Percentiles rank a stretch among this genome's conserved stretches.
Evolutionary conservation across 441 rosid genomes (phyloP).

Genomic region (Gossypium davidsonii): DNA sequence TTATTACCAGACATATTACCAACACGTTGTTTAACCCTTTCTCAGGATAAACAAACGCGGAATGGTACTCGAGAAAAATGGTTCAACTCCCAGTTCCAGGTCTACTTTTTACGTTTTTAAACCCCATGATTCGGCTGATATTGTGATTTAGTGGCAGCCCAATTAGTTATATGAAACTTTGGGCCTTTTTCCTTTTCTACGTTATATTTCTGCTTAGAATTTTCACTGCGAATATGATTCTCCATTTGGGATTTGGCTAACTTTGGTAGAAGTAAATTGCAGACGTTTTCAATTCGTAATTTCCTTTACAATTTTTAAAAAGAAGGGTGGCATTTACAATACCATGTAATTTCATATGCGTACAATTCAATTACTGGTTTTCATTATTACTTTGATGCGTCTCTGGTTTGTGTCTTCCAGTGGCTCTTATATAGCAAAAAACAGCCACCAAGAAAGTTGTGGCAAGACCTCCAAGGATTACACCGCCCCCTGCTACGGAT

Average conservation of each 20-base stretch:
- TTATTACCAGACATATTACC: too few relatives aligned
- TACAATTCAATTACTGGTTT: slow-evolving; percentile 15
- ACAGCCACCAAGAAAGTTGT: slow-evolving; percentile 56
- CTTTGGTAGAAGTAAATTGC: background rate
- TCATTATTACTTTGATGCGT: slow-evolving; percentile 3
- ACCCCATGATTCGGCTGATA: background rate
- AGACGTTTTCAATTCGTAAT: background rate
- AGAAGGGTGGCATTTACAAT: background rate
- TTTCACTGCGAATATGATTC: background rate
- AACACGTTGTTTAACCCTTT: too few relatives aligned
- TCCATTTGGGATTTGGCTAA: background rate
- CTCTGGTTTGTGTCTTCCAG: slow-evolving; percentile 44
- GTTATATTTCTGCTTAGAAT: background rate
- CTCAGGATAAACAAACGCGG: too few relatives aligned
- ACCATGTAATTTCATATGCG: background rate
- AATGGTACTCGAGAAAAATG: too few relatives aligned
- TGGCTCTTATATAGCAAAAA: slow-evolving; percentile 72
- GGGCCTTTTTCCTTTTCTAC: background rate
- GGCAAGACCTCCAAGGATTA: slow-evolving; percentile 69
- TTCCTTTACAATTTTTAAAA: slow-evolving; percentile 3
- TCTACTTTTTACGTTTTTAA: background rate
- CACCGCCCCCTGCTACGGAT: slow-evolving; percentile 66
- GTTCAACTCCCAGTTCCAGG: background rate
- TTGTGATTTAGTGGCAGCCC: background rate
- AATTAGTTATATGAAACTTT: background rate